Evolutionary conservation across 2,329 filamentous ascomycete genomes (phyloP).

Genomic region (Ceratocystis colombiana): DNA sequence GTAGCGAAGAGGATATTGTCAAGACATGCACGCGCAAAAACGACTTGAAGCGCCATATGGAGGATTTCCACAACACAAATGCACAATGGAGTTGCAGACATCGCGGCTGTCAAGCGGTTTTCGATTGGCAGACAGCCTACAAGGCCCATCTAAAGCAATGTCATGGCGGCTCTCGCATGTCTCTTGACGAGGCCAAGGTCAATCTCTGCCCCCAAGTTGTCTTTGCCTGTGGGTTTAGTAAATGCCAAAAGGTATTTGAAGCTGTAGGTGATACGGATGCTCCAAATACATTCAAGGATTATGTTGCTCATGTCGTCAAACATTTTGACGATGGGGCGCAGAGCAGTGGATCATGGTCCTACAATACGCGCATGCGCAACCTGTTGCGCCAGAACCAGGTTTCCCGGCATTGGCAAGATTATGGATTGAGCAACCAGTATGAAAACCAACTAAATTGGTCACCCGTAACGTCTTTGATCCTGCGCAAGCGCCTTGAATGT

Average conservation of each 20-base stretch:
- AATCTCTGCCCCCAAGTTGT: slow-evolving; percentile 39
- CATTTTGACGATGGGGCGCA: slow-evolving; percentile 39
- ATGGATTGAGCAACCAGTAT: slow-evolving; percentile 31
- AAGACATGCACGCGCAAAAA: slow-evolving; percentile 40
- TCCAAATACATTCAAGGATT: slow-evolving; percentile 36
- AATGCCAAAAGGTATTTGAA: slow-evolving; percentile 39
- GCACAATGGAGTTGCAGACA: slow-evolving; percentile 40
- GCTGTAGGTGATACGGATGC: slow-evolving; percentile 35
- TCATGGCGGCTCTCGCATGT: slow-evolving; percentile 37
- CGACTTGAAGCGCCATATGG: slow-evolving; percentile 41
- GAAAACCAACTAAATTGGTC: slow-evolving; percentile 36
- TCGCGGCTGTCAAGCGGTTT: slow-evolving; percentile 37
- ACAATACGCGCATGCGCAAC: slow-evolving; percentile 39
- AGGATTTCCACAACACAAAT: slow-evolving; percentile 41
- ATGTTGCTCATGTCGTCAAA: slow-evolving; percentile 39
- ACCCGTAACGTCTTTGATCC: slow-evolving; percentile 36
- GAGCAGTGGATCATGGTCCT: slow-evolving; percentile 36
- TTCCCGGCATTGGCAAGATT: slow-evolving; percentile 34
- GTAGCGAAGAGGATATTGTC: slow-evolving; percentile 36
- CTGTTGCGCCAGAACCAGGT: slow-evolving; percentile 36
- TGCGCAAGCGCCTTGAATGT: slow-evolving; percentile 39
- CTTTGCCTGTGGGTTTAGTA: slow-evolving; percentile 41
- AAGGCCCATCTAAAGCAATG: slow-evolving; percentile 39
- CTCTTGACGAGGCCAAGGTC: slow-evolving; percentile 37
- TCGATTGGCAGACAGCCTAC: slow-evolving; percentile 42